Percentiles rank a stretch among this genome's conserved stretches.
Evolutionary conservation across 108 stramenopile species (phyloP).

Genomic region (Parietichytrium sp.): DNA sequence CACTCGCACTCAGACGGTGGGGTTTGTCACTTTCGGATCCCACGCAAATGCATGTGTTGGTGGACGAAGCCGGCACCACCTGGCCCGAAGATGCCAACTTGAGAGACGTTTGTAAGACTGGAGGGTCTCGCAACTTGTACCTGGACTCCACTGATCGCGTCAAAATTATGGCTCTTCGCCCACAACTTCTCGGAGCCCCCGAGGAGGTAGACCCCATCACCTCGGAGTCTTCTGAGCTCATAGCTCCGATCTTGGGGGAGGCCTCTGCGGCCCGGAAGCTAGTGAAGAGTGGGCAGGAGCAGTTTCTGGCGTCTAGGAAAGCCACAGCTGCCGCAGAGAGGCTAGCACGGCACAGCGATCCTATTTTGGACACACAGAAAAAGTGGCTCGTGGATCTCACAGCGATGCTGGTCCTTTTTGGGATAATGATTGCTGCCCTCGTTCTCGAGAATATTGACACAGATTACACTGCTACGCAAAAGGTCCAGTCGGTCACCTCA

Average conservation of each 20-base stretch:
- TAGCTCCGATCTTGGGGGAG: too few species aligned
- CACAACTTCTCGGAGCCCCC: not conserved
- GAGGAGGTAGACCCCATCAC: not conserved
- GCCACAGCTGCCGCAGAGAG: too few species aligned
- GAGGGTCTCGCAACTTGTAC: not conserved
- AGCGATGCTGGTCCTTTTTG: too few species aligned
- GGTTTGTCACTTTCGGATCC: not conserved
- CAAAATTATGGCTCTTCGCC: not conserved
- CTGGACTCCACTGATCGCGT: not conserved
- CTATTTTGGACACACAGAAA: too few species aligned
- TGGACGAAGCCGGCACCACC: constrained; percentile 4
- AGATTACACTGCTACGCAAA: not conserved
- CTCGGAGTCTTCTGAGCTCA: not conserved
- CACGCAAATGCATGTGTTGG: not conserved
- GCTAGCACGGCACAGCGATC: too few species aligned
- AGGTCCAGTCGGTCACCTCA: not conserved
- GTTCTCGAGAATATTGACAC: not conserved
- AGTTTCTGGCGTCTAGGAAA: too few species aligned
- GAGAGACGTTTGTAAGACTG: not conserved
- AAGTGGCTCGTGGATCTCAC: too few species aligned
- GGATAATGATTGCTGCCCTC: too few species aligned
- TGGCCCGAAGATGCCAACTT: not conserved
- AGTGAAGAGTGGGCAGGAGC: not conserved
- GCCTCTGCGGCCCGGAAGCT: not conserved
- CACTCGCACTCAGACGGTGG: not conserved